Evolutionary conservation across 768 basidiomycete species (phyloP).

Genomic region (Russula compacta): DNA sequence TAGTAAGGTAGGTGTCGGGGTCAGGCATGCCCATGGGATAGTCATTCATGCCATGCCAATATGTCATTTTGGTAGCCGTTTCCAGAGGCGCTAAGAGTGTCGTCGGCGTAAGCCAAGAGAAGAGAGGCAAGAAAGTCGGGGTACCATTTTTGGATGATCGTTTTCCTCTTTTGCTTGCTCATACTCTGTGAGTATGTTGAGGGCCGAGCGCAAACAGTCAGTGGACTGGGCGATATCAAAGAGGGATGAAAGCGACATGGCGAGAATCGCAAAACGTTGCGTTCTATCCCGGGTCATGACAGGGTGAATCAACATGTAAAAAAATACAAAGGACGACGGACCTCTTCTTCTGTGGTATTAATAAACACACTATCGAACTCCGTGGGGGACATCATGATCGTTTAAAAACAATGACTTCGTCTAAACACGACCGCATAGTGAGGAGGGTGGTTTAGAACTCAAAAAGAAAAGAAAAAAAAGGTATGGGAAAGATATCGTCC

Average conservation of each 20-base stretch:
- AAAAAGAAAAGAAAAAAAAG: neutral
- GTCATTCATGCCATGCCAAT: constrained; percentile 46
- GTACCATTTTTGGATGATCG: constrained; percentile 67
- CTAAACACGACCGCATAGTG: constrained; percentile 29
- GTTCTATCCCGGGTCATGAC: neutral
- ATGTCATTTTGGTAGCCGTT: constrained; percentile 47
- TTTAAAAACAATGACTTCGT: constrained; percentile 82
- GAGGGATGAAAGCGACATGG: constrained; percentile 55
- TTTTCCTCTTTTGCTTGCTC: constrained; percentile 69
- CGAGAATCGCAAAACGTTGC: neutral
- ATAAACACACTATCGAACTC: constrained; percentile 72
- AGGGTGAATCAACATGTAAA: neutral
- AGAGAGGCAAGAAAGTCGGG: constrained; percentile 3
- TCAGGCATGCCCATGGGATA: constrained; percentile 55
- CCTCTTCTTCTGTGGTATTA: constrained; percentile 34
- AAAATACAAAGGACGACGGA: neutral
- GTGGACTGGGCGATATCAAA: constrained; percentile 74
- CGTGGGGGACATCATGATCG: constrained; percentile 62
- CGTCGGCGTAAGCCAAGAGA: neutral
- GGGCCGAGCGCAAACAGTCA: constrained; percentile 69
- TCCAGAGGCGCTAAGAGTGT: constrained; percentile 40
- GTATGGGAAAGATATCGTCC: neutral
- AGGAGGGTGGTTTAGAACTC: neutral
- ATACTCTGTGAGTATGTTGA: constrained; percentile 65
- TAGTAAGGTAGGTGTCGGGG: constrained; percentile 56